A percentile compares a stretch with the other conserved stretches of the same genome.
Evolutionary conservation across 1,139 yeast genomes (phyloP).

Genomic region (Taphrina pruni): DNA sequence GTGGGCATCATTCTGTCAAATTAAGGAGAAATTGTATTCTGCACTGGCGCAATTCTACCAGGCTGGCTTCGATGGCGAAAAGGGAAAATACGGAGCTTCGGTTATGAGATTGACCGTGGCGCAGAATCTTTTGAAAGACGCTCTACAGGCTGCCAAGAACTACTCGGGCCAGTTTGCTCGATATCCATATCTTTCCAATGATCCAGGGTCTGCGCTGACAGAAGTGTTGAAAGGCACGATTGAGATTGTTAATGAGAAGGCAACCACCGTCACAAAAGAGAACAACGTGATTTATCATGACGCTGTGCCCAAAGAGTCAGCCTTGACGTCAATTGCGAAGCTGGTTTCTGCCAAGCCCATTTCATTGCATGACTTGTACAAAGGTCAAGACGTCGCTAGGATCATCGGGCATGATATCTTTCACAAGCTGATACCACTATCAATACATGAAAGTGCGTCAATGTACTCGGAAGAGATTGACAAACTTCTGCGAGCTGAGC

Average conservation of each 20-base stretch:
- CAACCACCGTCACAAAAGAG: slow-evolving; percentile 68
- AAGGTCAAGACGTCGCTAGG: slow-evolving; percentile 59
- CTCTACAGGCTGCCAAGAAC: slow-evolving; percentile 42
- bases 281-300: slow-evolving; percentile 91
- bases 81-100: slow-evolving; percentile 73
- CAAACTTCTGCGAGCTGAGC: slow-evolving; percentile 70
- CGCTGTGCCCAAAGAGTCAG: slow-evolving; percentile 64
- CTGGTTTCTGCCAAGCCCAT: slow-evolving; percentile 78
- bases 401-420: slow-evolving; percentile 64
- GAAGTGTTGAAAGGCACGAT: slow-evolving; percentile 47
- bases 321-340: slow-evolving; percentile 66
- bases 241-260: slow-evolving; percentile 55
- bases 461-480: slow-evolving; percentile 90
- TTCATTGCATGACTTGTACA: slow-evolving; percentile 61
- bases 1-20: slow-evolving; percentile 57
- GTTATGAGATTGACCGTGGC: slow-evolving; percentile 71
- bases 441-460: slow-evolving; percentile 85
- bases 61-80: slow-evolving; percentile 59
- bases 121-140: slow-evolving; percentile 46
- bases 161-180: slow-evolving; percentile 30
- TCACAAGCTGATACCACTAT: slow-evolving; percentile 80
- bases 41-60: slow-evolving; percentile 60
- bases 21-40: slow-evolving; percentile 36
- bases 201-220: slow-evolving; percentile 47
- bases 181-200: slow-evolving; percentile 26